Evolutionary conservation across 75 land plant genomes (phyloP).

Genomic region (Isoetes taiwanensis): DNA sequence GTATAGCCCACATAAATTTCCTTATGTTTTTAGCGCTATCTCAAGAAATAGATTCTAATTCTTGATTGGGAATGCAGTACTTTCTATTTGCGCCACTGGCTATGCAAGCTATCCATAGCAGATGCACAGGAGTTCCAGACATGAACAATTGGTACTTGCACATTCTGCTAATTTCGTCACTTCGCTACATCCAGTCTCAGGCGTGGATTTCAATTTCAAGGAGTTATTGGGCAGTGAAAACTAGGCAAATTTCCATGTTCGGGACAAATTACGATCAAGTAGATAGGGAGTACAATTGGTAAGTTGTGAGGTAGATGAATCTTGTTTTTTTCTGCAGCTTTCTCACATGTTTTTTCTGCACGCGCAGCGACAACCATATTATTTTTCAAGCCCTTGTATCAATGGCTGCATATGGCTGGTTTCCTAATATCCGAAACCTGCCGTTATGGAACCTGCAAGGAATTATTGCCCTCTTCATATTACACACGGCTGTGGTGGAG

Average conservation of each 20-base stretch:
- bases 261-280: constrained; percentile 53
- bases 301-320: background rate
- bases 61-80: constrained; percentile 26
- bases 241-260: constrained; percentile 17
- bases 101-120: constrained; percentile 19
- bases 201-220: constrained; percentile 24
- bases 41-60: too few relatives aligned
- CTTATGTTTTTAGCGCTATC: too few relatives aligned
- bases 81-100: constrained; percentile 31
- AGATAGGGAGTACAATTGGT: constrained; percentile 61
- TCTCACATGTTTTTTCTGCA: too few relatives aligned
- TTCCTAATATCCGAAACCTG: constrained; percentile 24
- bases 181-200: constrained; percentile 21
- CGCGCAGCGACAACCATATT: constrained; percentile 55
- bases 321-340: background rate
- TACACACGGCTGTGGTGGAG: constrained; percentile 46
- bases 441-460: constrained; percentile 44
- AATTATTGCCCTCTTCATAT: constrained; percentile 15
- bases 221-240: constrained; percentile 30
- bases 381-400: constrained; percentile 45
- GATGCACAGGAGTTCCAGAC: constrained; percentile 1
- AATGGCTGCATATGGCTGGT: constrained; percentile 19
- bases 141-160: constrained; percentile 21
- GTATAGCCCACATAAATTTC: too few relatives aligned
- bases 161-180: constrained; percentile 21